These are phyloP conservation scores for Pythium scleroteichum DNA, from an alignment of 352 stramenopile genomes.

Conservation along the genomic window DNA sequence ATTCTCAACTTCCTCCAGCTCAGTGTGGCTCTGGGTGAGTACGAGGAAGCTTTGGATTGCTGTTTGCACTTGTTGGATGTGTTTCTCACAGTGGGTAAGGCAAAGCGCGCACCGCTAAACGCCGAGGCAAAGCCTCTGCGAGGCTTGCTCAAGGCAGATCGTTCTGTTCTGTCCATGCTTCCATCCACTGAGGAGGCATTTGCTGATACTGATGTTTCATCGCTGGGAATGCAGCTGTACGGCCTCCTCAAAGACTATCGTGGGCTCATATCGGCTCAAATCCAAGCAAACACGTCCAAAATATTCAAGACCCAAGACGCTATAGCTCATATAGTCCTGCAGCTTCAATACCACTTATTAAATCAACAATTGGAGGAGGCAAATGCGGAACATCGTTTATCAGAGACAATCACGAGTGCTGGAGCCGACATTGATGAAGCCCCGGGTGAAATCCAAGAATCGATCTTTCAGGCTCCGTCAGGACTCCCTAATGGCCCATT, in stretches of 20 bases:
- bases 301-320: constrained; percentile 50
- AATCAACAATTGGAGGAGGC: neutral
- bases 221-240: constrained; percentile 28
- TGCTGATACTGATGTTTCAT: constrained; percentile 7
- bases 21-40: constrained; percentile 34
- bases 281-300: constrained; percentile 41
- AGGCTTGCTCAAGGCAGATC: constrained; percentile 34
- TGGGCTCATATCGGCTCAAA: constrained; percentile 37
- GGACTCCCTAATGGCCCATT: constrained; percentile 10
- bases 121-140: neutral
- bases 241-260: constrained; percentile 42
- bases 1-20: constrained; percentile 54
- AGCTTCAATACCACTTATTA: constrained; percentile 18
- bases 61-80: constrained; percentile 39
- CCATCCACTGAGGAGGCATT: constrained; percentile 15
- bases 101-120: neutral
- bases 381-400: neutral
- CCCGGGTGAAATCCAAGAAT: constrained; percentile 34
- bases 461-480: constrained; percentile 15
- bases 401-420: neutral
- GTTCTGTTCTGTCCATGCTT: constrained; percentile 30
- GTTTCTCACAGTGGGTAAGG: constrained; percentile 9
- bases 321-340: constrained; percentile 38
- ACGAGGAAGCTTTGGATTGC: constrained; percentile 40
- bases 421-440: constrained; percentile 15